These are phyloP conservation scores for Sphenostylis stenocarpa DNA, from an alignment of 306 rosid genomes.

Conservation along the genomic window DNA sequence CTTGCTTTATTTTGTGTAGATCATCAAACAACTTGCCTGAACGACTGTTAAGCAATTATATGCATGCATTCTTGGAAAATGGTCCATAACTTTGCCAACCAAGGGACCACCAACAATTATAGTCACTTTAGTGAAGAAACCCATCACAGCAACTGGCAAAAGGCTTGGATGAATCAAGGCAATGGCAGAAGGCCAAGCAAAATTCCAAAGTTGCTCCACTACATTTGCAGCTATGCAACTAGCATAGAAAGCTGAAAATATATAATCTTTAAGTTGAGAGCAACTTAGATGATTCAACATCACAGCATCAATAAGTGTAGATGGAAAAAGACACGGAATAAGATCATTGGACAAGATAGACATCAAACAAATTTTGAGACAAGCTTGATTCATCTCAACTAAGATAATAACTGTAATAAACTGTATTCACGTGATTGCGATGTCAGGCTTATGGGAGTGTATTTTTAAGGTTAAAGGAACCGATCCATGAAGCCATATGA, in stretches of 20 bases:
- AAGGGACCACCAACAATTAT: slow-evolving; percentile 86
- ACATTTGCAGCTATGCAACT: slow-evolving; percentile 87
- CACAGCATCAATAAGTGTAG: neutral
- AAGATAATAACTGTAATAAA: slow-evolving; percentile 19
- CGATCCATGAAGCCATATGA: neutral
- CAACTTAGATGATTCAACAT: slow-evolving; percentile 24
- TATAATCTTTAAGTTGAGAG: slow-evolving; percentile 37
- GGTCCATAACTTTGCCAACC: slow-evolving; percentile 85
- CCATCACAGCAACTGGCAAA: slow-evolving; percentile 89
- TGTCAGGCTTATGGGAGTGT: neutral
- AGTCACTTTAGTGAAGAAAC: slow-evolving; percentile 82
- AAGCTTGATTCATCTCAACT: neutral
- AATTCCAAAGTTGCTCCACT: slow-evolving; percentile 97
- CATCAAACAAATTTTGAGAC: slow-evolving; percentile 1
- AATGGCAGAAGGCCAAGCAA: slow-evolving; percentile 98
- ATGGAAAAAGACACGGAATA: slow-evolving; percentile 18
- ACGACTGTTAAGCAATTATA: slow-evolving; percentile 66
- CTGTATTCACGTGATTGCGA: neutral
- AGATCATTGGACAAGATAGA: slow-evolving; percentile 28
- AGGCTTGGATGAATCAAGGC: slow-evolving; percentile 95
- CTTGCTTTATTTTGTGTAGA: slow-evolving; percentile 7
- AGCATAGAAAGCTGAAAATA: slow-evolving; percentile 80
- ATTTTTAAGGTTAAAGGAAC: neutral
- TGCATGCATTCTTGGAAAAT: slow-evolving; percentile 74
- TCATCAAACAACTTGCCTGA: slow-evolving; percentile 60